A percentile compares a stretch with the other conserved stretches of the same genome.
Evolutionary conservation across 78 protist species (phyloP).

Genomic region (Speleostelium caveatum): DNA sequence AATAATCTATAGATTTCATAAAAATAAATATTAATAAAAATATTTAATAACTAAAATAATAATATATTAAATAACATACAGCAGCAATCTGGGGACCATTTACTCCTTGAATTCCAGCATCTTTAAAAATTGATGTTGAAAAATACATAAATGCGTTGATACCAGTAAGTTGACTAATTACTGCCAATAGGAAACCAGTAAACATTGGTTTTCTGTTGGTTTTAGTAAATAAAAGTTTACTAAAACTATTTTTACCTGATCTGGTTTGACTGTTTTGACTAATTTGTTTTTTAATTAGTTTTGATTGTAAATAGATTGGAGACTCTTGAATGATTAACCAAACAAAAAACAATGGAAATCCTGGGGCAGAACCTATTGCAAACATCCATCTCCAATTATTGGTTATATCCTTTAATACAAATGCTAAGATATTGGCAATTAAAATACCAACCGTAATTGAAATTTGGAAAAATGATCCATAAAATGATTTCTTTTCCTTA

Average conservation of each 20-base stretch:
- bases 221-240: neutral
- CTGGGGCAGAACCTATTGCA: constrained; percentile 67
- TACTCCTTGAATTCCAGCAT: constrained; percentile 51
- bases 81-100: constrained; percentile 47
- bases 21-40: no score
- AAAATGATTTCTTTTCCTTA: constrained; percentile 13
- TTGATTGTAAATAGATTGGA: constrained; percentile 27
- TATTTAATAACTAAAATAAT: no score
- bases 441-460: constrained; percentile 76
- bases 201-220: constrained; percentile 56
- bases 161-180: constrained; percentile 45
- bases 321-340: constrained; percentile 58
- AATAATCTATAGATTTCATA: no score
- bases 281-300: neutral
- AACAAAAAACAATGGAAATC: constrained; percentile 9
- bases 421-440: constrained; percentile 53
- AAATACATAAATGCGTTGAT: constrained; percentile 78
- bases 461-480: constrained; percentile 60
- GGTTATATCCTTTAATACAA: neutral
- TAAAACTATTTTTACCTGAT: no score
- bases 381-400: constrained; percentile 76
- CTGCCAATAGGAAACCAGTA: constrained; percentile 33
- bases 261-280: neutral
- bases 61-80: no score
- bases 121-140: constrained; percentile 42